Evolutionary conservation across 2,329 filamentous ascomycete species (phyloP).

Genomic region (Aspergillus piperis): DNA sequence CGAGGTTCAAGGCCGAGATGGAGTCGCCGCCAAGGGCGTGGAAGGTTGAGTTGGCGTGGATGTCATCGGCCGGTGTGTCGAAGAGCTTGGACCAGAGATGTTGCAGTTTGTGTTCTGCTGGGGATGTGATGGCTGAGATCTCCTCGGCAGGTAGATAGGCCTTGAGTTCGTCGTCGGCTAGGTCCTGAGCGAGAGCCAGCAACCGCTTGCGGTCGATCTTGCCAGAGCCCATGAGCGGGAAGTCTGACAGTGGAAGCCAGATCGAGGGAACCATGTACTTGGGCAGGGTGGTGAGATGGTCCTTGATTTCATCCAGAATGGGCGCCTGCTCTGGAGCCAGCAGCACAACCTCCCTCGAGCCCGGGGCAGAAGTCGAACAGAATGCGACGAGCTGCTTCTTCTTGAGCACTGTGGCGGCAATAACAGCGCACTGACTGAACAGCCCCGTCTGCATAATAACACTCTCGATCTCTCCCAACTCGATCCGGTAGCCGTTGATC

Average conservation of each 20-base stretch:
- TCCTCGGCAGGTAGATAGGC: constrained; percentile 1
- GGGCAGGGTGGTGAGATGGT: neutral
- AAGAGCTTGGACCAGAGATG: constrained; percentile 16
- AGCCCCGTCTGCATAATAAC: constrained; percentile 9
- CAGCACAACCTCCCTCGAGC: neutral
- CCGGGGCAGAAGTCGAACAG: neutral
- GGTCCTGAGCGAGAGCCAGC: neutral
- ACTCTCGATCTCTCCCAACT: constrained; percentile 46
- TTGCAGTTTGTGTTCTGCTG: constrained; percentile 12
- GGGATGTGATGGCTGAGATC: neutral
- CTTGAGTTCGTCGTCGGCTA: neutral
- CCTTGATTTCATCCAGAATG: neutral
- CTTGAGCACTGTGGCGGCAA: constrained; percentile 4
- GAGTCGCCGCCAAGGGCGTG: constrained; percentile 21
- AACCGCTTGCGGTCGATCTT: constrained; percentile 13
- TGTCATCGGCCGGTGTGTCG: neutral
- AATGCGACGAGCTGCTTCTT: constrained; percentile 16
- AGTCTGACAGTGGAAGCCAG: constrained; percentile 3
- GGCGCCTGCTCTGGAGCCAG: neutral
- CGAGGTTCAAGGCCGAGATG: constrained; percentile 22
- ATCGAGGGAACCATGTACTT: constrained; percentile 11
- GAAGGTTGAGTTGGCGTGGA: constrained; percentile 13
- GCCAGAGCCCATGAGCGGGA: constrained; percentile 10
- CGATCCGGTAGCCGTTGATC: constrained; percentile 62
- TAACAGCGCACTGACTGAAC: constrained; percentile 5